phyloP scores from a whole-genome alignment of 768 basidiomycete genomes.

The Saitozyma sp. region DNA sequence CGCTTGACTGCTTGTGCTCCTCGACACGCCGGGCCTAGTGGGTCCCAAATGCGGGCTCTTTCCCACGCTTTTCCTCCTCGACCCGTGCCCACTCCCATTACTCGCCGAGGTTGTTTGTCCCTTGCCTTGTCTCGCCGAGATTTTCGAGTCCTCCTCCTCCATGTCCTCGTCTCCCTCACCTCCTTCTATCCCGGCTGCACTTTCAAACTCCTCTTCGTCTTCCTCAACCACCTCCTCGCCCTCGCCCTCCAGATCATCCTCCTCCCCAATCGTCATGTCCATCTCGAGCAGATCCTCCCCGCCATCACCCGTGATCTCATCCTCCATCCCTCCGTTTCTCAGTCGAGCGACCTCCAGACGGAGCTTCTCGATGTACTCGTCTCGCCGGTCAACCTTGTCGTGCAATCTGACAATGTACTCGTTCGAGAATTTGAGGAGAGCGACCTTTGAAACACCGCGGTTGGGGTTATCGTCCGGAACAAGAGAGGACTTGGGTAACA shows the following conservation, averaged over 20 bases:
- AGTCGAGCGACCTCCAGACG: conserved; percentile 68
- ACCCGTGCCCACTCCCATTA: no score
- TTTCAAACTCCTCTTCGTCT: not conserved
- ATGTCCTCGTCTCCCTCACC: conserved; percentile 36
- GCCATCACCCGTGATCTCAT: conserved; percentile 46
- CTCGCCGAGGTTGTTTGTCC: no score
- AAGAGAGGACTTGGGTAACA: conserved; percentile 68
- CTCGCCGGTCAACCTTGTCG: conserved; percentile 72
- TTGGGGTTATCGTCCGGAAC: conserved; percentile 86
- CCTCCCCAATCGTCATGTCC: conserved; percentile 56
- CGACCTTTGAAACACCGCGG: conserved; percentile 89
- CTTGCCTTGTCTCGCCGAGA: no score
- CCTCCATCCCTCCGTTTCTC: conserved; percentile 3
- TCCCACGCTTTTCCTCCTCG: no score
- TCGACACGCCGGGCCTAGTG: no score
- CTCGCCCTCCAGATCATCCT: conserved; percentile 22
- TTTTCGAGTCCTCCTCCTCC: conserved; percentile 12
- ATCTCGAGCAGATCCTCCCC: conserved; percentile 54
- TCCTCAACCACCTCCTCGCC: conserved; percentile 2
- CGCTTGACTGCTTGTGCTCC: no score
- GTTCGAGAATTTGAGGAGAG: conserved; percentile 85
- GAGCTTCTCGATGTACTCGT: conserved; percentile 70
- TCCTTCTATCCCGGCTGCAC: not conserved
- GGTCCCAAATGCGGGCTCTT: no score
- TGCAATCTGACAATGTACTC: conserved; percentile 79